phyloP scores from a whole-genome alignment of 345 rosid species.

The Gossypium longicalyx region DNA sequence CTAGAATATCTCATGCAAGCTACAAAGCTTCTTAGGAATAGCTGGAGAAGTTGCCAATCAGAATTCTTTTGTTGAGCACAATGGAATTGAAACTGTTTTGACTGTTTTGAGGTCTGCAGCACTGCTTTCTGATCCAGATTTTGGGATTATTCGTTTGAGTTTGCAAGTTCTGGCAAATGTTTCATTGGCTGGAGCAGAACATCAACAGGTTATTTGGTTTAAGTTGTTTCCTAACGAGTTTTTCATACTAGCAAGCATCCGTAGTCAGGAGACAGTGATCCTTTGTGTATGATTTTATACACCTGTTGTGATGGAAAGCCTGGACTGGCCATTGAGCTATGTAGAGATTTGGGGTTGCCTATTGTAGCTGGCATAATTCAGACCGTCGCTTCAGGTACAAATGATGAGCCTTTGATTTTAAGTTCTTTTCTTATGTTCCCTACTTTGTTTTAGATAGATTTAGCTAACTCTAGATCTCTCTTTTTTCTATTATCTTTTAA shows the following conservation, averaged over 20 bases:
- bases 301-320: conserved; percentile 54
- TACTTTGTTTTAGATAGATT: not conserved
- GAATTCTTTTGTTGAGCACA: conserved; percentile 37
- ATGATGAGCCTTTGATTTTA: not conserved
- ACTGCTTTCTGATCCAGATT: conserved; percentile 28
- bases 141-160: conserved; percentile 40
- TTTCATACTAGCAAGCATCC: conserved; percentile 35
- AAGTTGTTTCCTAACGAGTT: conserved; percentile 49
- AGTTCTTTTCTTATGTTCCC: not conserved
- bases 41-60: conserved; percentile 65
- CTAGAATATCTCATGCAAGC: conserved; percentile 31
- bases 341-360: conserved; percentile 40
- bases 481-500: not conserved
- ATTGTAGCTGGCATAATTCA: conserved; percentile 40
- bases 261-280: conserved; percentile 55
- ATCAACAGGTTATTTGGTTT: conserved; percentile 55
- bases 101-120: conserved; percentile 25
- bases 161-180: conserved; percentile 74
- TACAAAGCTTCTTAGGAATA: conserved; percentile 64
- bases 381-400: conserved; percentile 50
- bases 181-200: conserved; percentile 52
- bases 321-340: conserved; percentile 35
- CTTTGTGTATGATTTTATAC: conserved; percentile 65
- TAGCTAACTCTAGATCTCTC: not conserved
- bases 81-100: conserved; percentile 41